phyloP scores from a whole-genome alignment of 2,329 filamentous ascomycete species.

The Arthrobotrys musiformis region DNA sequence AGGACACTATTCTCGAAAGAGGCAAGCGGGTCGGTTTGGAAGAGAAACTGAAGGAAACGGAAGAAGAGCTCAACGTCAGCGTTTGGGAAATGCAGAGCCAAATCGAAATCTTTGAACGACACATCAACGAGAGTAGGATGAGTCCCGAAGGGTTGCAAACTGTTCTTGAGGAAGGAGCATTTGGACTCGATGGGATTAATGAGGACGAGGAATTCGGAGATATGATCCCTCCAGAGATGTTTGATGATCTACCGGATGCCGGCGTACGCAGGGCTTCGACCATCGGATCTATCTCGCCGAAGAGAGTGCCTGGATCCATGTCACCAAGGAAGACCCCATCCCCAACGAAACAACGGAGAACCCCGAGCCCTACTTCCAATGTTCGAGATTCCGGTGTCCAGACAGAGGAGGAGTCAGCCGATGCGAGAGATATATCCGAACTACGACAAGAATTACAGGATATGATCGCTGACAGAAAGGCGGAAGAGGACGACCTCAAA shows the following conservation, averaged over 20 bases:
- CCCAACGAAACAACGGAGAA: conserved; percentile 36
- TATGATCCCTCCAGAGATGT: conserved; percentile 45
- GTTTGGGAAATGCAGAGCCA: conserved; percentile 52
- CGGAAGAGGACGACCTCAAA: conserved; percentile 30
- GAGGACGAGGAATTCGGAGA: not conserved
- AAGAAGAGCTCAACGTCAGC: conserved; percentile 54
- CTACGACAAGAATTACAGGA: conserved; percentile 23
- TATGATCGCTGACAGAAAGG: conserved; percentile 46
- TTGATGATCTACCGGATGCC: conserved; percentile 33
- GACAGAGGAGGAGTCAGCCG: conserved; percentile 22
- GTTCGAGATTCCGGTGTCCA: conserved; percentile 21
- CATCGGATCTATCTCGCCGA: conserved; percentile 2
- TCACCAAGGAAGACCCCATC: conserved; percentile 41
- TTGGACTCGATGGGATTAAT: not conserved
- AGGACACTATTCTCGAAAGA: conserved; percentile 49
- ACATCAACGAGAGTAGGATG: conserved; percentile 50
- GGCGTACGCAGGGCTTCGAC: conserved; percentile 3
- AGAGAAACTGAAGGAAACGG: conserved; percentile 50
- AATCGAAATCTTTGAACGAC: conserved; percentile 49
- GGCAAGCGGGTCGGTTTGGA: conserved; percentile 35
- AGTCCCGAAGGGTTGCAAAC: conserved; percentile 43
- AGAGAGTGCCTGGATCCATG: not conserved
- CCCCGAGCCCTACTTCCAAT: conserved; percentile 22
- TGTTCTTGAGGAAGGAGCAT: conserved; percentile 14
- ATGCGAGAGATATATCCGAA: conserved; percentile 26